Conservation (phyloP, 306 rosid genomes). For the Prunus mongolica region DNA sequence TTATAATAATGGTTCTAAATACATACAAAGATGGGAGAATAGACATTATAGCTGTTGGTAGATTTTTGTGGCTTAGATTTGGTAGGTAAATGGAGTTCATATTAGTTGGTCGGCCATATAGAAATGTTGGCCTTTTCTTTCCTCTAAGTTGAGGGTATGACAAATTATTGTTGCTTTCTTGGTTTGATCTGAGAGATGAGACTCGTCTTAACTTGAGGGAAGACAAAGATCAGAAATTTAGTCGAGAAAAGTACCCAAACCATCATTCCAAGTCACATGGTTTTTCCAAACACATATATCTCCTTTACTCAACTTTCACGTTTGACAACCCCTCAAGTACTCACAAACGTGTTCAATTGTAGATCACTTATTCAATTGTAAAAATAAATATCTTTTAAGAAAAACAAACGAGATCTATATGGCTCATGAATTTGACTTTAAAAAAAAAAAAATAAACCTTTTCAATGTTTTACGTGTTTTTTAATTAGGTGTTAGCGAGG, state of each 20-base stretch:
- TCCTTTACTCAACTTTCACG: neutral
- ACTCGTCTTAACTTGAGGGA: neutral
- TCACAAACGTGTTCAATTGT: neutral
- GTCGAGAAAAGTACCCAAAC: neutral
- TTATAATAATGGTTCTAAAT: neutral
- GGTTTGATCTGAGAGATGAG: neutral
- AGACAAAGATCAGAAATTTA: neutral
- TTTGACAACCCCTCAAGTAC: neutral
- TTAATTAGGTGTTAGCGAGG: too few species aligned
- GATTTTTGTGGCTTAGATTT: slow-evolving; percentile 15
- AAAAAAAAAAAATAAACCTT: too few species aligned
- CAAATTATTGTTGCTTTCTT: slow-evolving; percentile 3
- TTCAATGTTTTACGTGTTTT: too few species aligned
- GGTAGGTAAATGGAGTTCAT: slow-evolving; percentile 9
- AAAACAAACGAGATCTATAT: neutral
- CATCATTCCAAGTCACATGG: slow-evolving; percentile 1
- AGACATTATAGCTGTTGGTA: neutral
- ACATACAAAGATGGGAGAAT: neutral
- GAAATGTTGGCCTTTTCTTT: neutral
- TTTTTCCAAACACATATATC: neutral
- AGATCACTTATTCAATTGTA: neutral
- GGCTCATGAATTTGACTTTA: too few species aligned
- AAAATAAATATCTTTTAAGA: too few species aligned
- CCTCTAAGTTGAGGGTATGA: neutral
- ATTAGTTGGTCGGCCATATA: slow-evolving; percentile 14